These are phyloP conservation scores for Aspergillus thermomutatus DNA, from an alignment of 2,329 filamentous ascomycete genomes.

Conservation along the genomic window DNA sequence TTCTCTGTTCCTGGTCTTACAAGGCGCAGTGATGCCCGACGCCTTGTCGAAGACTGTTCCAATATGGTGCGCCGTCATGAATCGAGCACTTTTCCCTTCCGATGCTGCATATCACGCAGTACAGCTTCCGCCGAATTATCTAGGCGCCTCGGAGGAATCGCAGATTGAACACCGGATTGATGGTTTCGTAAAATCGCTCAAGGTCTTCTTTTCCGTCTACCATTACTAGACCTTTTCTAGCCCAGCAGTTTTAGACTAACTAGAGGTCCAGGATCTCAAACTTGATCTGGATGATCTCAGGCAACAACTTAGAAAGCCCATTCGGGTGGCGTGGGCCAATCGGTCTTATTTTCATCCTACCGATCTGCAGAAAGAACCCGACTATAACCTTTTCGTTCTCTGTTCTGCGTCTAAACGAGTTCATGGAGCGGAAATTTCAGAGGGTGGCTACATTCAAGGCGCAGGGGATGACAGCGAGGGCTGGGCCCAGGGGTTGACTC, in stretches of 20 bases:
- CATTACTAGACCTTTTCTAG: neutral
- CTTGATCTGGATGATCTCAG: constrained; percentile 57
- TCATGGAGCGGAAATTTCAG: constrained; percentile 63
- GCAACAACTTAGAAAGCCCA: constrained; percentile 62
- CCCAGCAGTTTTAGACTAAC: constrained; percentile 4
- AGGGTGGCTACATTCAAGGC: constrained; percentile 83
- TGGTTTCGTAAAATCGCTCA: constrained; percentile 51
- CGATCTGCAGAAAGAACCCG: constrained; percentile 43
- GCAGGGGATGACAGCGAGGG: constrained; percentile 93
- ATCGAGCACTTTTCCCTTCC: constrained; percentile 70
- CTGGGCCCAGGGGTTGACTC: constrained; percentile 80
- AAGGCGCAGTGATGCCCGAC: constrained; percentile 73
- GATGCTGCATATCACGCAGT: constrained; percentile 51
- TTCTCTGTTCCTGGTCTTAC: constrained; percentile 13
- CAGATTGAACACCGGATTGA: constrained; percentile 69
- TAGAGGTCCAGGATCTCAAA: constrained; percentile 52
- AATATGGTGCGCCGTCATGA: constrained; percentile 88
- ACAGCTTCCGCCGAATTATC: constrained; percentile 67
- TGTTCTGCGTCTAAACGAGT: constrained; percentile 79
- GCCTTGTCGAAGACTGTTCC: constrained; percentile 90
- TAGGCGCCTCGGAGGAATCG: constrained; percentile 71
- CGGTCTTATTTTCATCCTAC: constrained; percentile 57
- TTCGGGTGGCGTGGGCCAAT: constrained; percentile 77
- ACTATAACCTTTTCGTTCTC: constrained; percentile 72
- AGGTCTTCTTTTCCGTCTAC: constrained; percentile 28